Evolutionary conservation across 352 stramenopile species (phyloP), one percentile per base, ranked within the genome.

Genomic region (Plasmopara viticola): DNA sequence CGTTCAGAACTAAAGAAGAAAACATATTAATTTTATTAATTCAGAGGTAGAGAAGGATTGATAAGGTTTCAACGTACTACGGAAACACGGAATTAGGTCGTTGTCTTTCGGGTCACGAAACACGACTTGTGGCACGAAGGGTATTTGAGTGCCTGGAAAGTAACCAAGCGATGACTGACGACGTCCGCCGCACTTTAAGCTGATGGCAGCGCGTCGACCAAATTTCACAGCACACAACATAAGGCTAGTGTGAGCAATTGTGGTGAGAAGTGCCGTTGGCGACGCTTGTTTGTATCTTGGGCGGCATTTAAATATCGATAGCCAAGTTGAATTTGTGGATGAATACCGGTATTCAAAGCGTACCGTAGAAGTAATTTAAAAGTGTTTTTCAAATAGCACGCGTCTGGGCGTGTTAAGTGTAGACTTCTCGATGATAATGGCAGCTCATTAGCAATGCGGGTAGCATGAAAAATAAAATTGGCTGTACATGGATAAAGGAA

Each of bases 51-150:
- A 9, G 33, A 38, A 38, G 33, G 9, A 38, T 38, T 14, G 13
- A 14, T 5, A 5, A 14, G 33, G 13, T 25, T 3, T 25, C 3
- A 25, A 25, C 50, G n/a, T 86, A 87, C 93, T 86, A 43, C 90
- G 89, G 70, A 94, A 97, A 47, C 87, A 91, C 10, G 88, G 89
- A 53, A 91, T 94, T 49, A 87, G 61, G 17, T 77, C 70, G 48
- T 90, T 74, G 35, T 96, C 73, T 33, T 76, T 74, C 2, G 94
- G 88, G 50, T 93, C 83, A 6, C 87, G 72, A 58, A 98, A 92
- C 42, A 94, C 82, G 25, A 98, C 66, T 35, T 84, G 49, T 6
- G 78, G 74, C 12, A 95, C 95, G 33, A 97, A 84, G 30, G 93
- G 94, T 56, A 98, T 87, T 9, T 76, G 67, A 0, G 78, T 83